Percentiles rank a stretch among this genome's conserved stretches.
phyloP scores from a whole-genome alignment of 1,284 basidiomycete genomes.

The Cutaneotrichosporon spelunceum region DNA sequence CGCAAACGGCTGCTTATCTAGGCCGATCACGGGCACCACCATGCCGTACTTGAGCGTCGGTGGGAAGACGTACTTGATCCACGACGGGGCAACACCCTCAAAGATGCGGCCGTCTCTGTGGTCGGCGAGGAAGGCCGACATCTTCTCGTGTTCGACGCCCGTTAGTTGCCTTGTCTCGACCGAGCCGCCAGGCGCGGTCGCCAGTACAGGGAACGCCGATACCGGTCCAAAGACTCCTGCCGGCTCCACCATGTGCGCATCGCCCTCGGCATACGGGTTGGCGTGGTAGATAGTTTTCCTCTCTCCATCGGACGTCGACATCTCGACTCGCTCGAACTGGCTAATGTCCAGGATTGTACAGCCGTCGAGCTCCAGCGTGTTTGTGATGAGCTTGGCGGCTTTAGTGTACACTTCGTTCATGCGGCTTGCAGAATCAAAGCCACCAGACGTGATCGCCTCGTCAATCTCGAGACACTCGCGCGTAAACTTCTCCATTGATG shows the following conservation, averaged over 20 bases:
- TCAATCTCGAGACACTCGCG: constrained; percentile 92
- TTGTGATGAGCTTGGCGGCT: constrained; percentile 80
- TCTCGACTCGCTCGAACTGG: constrained; percentile 80
- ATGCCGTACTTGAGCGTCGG: constrained; percentile 77
- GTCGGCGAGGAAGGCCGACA: constrained; percentile 70
- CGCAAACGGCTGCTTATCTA: constrained; percentile 90
- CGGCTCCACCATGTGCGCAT: constrained; percentile 36
- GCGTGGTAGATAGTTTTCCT: constrained; percentile 55
- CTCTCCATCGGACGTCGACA: constrained; percentile 18
- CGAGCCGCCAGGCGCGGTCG: constrained; percentile 28
- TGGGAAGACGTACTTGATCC: constrained; percentile 74
- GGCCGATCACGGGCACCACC: constrained; percentile 86
- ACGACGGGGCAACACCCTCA: constrained; percentile 73
- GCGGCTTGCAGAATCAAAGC: constrained; percentile 46
- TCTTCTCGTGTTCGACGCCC: constrained; percentile 65
- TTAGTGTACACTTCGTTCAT: constrained; percentile 86
- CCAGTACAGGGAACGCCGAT: constrained; percentile 39
- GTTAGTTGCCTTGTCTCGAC: constrained; percentile 53
- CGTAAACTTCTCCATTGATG: constrained; percentile 92
- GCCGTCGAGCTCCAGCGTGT: constrained; percentile 86
- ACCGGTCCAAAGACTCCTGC: constrained; percentile 39
- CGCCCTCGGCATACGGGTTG: constrained; percentile 39
- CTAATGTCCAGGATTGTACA: constrained; percentile 88
- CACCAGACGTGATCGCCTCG: constrained; percentile 42
- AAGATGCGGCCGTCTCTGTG: constrained; percentile 79